phyloP scores from a whole-genome alignment of 2,329 filamentous ascomycete genomes.

The Arachnopeziza araneosa region DNA sequence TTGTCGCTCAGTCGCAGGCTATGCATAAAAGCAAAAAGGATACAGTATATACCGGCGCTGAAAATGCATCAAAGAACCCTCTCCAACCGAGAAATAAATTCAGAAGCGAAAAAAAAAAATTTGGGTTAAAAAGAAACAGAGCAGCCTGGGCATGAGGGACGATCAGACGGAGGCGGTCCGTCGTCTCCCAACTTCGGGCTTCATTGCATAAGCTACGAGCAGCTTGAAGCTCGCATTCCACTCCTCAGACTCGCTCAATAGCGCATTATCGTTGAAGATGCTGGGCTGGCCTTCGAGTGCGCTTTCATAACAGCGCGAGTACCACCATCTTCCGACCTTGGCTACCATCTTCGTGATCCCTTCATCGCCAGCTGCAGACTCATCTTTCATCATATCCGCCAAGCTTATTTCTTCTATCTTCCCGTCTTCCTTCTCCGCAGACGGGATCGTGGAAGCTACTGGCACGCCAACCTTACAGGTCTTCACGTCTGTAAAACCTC shows the following conservation, averaged over 20 bases:
- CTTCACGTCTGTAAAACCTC: conserved; percentile 68
- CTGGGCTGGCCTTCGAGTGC: conserved; percentile 52
- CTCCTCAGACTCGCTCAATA: conserved; percentile 81
- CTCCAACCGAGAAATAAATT: background rate
- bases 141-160: background rate
- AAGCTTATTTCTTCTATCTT: conserved; percentile 37
- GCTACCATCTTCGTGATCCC: conserved; percentile 90
- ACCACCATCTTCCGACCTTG: conserved; percentile 94
- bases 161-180: conserved; percentile 25
- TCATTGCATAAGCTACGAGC: conserved; percentile 71
- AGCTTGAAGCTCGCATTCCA: conserved; percentile 83
- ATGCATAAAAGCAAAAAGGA: background rate
- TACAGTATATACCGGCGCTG: background rate
- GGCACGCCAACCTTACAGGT: conserved; percentile 74
- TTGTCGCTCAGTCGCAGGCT: background rate
- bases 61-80: background rate
- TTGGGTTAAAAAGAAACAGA: background rate
- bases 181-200: conserved; percentile 23
- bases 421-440: conserved; percentile 2
- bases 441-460: conserved; percentile 50
- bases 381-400: conserved; percentile 68
- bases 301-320: conserved; percentile 83
- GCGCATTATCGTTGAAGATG: conserved; percentile 71
- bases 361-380: conserved; percentile 67
- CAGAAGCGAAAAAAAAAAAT: background rate